A percentile compares a stretch with the other conserved stretches of the same genome.
Conservation (phyloP, 2,329 filamentous ascomycete genomes). For the Ascochyta clinopodiicola region DNA sequence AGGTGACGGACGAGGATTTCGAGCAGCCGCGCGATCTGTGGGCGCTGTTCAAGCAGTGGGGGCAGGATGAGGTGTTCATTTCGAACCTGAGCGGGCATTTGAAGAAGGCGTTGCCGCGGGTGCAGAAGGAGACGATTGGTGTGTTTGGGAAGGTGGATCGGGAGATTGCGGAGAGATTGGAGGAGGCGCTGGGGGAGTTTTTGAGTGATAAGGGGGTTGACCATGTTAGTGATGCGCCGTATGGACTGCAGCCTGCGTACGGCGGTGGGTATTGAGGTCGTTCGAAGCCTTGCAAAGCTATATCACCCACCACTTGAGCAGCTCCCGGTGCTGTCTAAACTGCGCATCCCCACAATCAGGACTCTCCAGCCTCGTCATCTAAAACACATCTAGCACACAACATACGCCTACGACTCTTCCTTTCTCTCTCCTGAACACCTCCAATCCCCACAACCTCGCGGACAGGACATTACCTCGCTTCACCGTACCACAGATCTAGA, state of each 20-base stretch:
- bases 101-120: constrained; percentile 25
- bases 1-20: constrained; percentile 58
- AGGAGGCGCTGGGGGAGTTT: constrained; percentile 17
- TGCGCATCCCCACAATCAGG: too few species aligned
- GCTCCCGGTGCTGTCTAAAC: too few species aligned
- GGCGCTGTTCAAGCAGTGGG: constrained; percentile 42
- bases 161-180: constrained; percentile 22
- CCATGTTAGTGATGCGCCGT: constrained; percentile 13
- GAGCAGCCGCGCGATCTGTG: constrained; percentile 59
- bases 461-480: too few species aligned
- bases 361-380: too few species aligned
- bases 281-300: too few species aligned
- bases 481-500: too few species aligned
- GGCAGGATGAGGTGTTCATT: constrained; percentile 36
- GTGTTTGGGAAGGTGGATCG: constrained; percentile 27
- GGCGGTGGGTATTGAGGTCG: constrained; percentile 16
- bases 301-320: too few species aligned
- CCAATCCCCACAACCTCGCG: too few species aligned
- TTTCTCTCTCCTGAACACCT: too few species aligned
- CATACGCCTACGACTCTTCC: too few species aligned
- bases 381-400: too few species aligned
- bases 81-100: constrained; percentile 31
- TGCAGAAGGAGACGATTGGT: constrained; percentile 29
- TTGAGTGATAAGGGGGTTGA: constrained; percentile 16
- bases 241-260: constrained; percentile 16